Conservation (phyloP, 1,139 yeast species). For the Protomyces gravidus region DNA sequence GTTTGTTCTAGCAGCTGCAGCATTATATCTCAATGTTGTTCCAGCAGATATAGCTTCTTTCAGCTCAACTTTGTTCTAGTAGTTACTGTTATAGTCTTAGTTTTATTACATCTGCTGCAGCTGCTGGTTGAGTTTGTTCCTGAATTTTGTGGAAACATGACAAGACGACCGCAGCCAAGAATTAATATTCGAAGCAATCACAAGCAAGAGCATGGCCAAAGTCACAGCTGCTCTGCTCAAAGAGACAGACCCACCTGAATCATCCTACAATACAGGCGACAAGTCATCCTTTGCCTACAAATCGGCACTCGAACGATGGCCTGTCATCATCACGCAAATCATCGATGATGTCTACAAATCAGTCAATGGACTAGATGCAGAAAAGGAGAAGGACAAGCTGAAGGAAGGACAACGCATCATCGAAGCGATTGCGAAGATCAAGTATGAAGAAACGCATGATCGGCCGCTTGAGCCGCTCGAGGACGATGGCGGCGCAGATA, state of each 20-base stretch:
- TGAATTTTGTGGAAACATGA: no score
- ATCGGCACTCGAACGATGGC: slow-evolving; percentile 83
- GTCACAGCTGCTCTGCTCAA: slow-evolving; percentile 6
- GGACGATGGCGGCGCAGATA: slow-evolving; percentile 37
- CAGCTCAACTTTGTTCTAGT: no score
- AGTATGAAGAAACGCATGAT: slow-evolving; percentile 40
- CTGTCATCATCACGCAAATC: slow-evolving; percentile 61
- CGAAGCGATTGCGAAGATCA: slow-evolving; percentile 40
- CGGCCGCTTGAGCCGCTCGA: slow-evolving; percentile 33
- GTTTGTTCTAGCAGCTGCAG: no score
- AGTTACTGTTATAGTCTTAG: no score
- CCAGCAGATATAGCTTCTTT: no score
- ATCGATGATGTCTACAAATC: slow-evolving; percentile 55
- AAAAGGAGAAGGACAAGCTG: slow-evolving; percentile 33
- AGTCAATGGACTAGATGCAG: slow-evolving; percentile 29
- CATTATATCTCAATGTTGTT: no score
- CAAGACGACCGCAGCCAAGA: no score
- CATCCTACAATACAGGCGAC: slow-evolving; percentile 54
- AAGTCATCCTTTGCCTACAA: slow-evolving; percentile 71
- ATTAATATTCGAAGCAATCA: neutral
- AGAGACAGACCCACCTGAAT: slow-evolving; percentile 7
- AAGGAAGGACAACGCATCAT: slow-evolving; percentile 42
- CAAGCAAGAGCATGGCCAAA: neutral
- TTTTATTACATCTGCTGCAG: no score
- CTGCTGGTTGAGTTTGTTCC: no score